phyloP scores from a whole-genome alignment of 2,329 filamentous ascomycete genomes.

The Ascochyta pisi region DNA sequence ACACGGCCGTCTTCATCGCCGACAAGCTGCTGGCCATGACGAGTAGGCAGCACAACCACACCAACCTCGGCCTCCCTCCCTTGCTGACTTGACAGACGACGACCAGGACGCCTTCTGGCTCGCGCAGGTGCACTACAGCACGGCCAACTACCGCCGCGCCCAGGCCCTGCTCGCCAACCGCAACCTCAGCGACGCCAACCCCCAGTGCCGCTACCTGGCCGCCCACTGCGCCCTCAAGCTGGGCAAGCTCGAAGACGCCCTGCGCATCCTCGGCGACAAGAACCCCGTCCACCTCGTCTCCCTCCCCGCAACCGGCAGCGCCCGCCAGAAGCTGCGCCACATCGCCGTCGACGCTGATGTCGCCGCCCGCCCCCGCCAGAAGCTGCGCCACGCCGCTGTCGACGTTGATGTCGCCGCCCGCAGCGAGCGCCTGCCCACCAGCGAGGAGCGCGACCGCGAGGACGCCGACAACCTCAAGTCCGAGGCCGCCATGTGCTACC shows the following conservation, averaged over 20 bases:
- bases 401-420: conserved; percentile 45
- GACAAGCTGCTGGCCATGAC: conserved; percentile 96
- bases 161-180: conserved; percentile 84
- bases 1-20: conserved; percentile 94
- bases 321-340: conserved; percentile 74
- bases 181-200: conserved; percentile 79
- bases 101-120: conserved; percentile 97
- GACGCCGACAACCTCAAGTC: conserved; percentile 80
- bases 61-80: too few relatives aligned
- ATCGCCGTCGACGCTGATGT: conserved; percentile 54
- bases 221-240: conserved; percentile 96
- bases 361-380: conserved; percentile 58
- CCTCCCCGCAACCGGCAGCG: conserved; percentile 68
- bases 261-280: conserved; percentile 84
- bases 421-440: conserved; percentile 62
- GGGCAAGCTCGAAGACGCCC: conserved; percentile 85
- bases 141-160: conserved; percentile 91
- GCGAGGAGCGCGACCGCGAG: conserved; percentile 70
- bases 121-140: conserved; percentile 96
- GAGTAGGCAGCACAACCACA: conserved; percentile 61
- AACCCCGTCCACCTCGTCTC: conserved; percentile 89
- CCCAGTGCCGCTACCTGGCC: conserved; percentile 89
- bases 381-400: conserved; percentile 62
- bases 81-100: conserved; percentile 66
- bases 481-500: conserved; percentile 96